Conservation (phyloP, 305 asterid species). For the Fraxinus baroniana region DNA sequence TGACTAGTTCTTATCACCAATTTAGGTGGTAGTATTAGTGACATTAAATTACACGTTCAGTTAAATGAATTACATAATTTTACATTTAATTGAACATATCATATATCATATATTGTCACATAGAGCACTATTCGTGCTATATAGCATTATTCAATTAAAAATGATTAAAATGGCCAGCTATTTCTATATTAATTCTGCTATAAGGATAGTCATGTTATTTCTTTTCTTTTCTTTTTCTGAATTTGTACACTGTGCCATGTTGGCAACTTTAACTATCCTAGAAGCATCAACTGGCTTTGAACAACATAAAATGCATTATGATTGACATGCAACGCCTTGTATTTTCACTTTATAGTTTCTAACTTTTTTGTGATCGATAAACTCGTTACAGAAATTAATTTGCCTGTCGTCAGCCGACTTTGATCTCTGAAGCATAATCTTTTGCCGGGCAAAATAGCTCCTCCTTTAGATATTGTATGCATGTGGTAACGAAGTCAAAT, state of each 20-base stretch:
- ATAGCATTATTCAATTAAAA: too few species aligned
- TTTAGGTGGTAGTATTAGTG: too few species aligned
- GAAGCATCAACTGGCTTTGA: neutral
- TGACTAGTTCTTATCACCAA: too few species aligned
- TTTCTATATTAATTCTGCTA: neutral
- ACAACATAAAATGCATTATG: neutral
- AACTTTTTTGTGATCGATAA: neutral
- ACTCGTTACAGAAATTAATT: neutral
- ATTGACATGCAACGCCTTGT: neutral
- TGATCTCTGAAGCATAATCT: neutral
- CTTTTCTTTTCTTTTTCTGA: too few species aligned
- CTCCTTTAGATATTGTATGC: neutral
- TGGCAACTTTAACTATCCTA: neutral
- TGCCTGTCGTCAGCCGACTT: neutral
- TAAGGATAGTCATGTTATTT: neutral
- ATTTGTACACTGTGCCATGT: neutral
- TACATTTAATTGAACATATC: too few species aligned
- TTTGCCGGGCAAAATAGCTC: neutral
- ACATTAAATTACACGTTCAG: too few species aligned
- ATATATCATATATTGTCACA: too few species aligned
- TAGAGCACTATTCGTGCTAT: too few species aligned
- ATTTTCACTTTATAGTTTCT: neutral
- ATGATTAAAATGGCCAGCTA: neutral
- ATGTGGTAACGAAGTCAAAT: neutral
- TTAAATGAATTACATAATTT: too few species aligned